A percentile compares a stretch with the other conserved stretches of the same genome.
phyloP scores from a whole-genome alignment of 2,329 filamentous ascomycete genomes.

The Triangularia verruculosa region DNA sequence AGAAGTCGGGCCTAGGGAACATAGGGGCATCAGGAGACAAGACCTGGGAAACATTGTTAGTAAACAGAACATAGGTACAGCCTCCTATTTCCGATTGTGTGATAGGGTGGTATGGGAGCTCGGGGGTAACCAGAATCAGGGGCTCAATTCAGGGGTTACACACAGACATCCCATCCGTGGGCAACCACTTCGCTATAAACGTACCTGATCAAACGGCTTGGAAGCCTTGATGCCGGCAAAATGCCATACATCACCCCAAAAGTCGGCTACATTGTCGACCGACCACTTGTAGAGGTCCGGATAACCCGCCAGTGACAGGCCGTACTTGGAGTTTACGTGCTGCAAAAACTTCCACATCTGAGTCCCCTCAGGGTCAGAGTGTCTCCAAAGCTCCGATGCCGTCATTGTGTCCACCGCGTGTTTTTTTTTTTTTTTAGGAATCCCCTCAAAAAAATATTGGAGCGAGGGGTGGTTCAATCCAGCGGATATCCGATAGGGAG shows the following conservation, averaged over 20 bases:
- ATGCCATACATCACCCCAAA: conserved; percentile 86
- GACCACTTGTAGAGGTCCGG: conserved; percentile 83
- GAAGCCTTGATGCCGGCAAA: conserved; percentile 75
- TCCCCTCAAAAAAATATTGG: neutral
- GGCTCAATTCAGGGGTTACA: neutral
- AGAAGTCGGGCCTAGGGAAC: conserved; percentile 87
- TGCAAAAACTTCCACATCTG: conserved; percentile 71
- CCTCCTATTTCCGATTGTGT: no score
- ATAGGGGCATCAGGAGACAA: conserved; percentile 65
- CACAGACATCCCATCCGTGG: neutral
- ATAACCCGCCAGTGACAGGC: conserved; percentile 62
- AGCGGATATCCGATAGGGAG: neutral
- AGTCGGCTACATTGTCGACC: conserved; percentile 67
- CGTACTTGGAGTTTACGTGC: conserved; percentile 65
- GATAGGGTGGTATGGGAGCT: neutral
- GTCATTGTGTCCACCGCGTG: conserved; percentile 16
- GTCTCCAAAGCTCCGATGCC: conserved; percentile 64
- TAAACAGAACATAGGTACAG: neutral
- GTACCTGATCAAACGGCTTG: conserved; percentile 57
- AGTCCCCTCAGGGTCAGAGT: conserved; percentile 63
- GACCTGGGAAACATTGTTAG: conserved; percentile 48
- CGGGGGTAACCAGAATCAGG: neutral
- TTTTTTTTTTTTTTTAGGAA: no score
- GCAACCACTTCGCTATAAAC: conserved; percentile 22
- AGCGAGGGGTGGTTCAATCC: neutral